These are phyloP conservation scores for Pseudocercospora fuligena DNA, from an alignment of 2,329 filamentous ascomycete species.

Conservation along the genomic window DNA sequence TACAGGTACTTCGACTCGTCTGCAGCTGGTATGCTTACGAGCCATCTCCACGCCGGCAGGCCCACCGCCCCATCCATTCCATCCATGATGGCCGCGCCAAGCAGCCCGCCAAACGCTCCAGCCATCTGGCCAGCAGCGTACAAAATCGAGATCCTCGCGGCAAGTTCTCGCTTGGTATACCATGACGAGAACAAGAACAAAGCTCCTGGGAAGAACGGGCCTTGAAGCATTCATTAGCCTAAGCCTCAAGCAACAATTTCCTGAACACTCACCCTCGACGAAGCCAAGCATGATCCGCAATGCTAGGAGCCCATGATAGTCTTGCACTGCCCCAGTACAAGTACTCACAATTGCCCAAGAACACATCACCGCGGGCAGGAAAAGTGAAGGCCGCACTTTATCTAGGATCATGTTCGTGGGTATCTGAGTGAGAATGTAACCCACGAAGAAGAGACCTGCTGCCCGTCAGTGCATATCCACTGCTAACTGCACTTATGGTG, in stretches of 20 bases:
- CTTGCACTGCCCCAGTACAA: conserved; percentile 31
- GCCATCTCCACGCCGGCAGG: background rate
- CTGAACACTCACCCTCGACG: background rate
- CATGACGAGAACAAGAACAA: conserved; percentile 16
- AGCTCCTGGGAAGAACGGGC: conserved; percentile 15
- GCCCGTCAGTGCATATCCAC: background rate
- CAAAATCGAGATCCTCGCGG: conserved; percentile 21
- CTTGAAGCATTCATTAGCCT: conserved; percentile 35
- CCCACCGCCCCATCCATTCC: conserved; percentile 16
- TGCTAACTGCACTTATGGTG: background rate
- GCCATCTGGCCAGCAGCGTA: conserved; percentile 18
- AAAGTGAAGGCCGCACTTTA: conserved; percentile 13
- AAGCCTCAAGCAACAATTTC: no score
- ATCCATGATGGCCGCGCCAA: conserved; percentile 16
- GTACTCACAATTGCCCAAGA: conserved; percentile 13
- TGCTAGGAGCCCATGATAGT: conserved; percentile 48
- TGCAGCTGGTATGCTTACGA: background rate
- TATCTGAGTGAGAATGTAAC: conserved; percentile 20
- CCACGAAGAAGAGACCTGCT: conserved; percentile 19
- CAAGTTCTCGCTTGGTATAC: conserved; percentile 19
- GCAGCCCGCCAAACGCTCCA: conserved; percentile 13
- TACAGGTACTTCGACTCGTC: background rate
- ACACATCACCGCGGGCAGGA: conserved; percentile 14
- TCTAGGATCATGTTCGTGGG: conserved; percentile 20
- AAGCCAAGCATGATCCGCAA: conserved; percentile 53